Evolutionary conservation across 305 asterid genomes (phyloP), one percentile per base, ranked within the genome.

Genomic region (Fraxinus nigra): DNA sequence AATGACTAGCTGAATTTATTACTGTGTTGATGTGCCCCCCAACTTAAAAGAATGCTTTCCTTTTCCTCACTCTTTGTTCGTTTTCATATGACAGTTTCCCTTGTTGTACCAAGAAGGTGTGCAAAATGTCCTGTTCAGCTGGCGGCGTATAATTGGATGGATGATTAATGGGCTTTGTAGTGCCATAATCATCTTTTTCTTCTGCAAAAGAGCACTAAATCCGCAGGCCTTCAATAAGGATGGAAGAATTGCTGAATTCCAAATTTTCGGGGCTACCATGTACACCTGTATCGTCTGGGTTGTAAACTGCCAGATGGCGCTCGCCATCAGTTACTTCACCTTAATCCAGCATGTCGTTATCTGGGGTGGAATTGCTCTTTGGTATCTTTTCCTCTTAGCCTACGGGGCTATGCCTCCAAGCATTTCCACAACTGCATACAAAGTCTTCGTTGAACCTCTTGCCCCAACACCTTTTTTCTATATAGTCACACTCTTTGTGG

Each of bases 71-170:
- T 61, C 11, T 33, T 26, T 24, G 3, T 28, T 38, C 5, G 7
- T 56, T 63, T 72, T 82, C 78, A n/a, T 54, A 13, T 78, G 84
- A 89, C 95, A 96, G 99, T 96, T 96, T 79, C 99, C 99, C 3
- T 74, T 91, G 83, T 89, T 96, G 16, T 96, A 96, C 88, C 99
- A 96, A 96, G 99, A 96, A 90, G 99, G 99, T 34, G 91, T 92
- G 22, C 98, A 91, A 76, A 94, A 97, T 65, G 89, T 91, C 78
- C 98, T 97, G 75, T 97, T 97, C 92, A 90, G 96, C 84, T 97
- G 99, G 99, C 89, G 90, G 9, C 94, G 98, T 1, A 89, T 97
- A 82, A 82, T 92, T 0, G 98, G 97, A 5, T 97, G 99, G 99
- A 94, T 97, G 94, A n/a, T 94, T 74, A 94, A 97, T 2, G 99